Base-by-base conservation (phyloP, 495 filamentous ascomycete genomes). In the Penicillium antarcticum region DNA sequence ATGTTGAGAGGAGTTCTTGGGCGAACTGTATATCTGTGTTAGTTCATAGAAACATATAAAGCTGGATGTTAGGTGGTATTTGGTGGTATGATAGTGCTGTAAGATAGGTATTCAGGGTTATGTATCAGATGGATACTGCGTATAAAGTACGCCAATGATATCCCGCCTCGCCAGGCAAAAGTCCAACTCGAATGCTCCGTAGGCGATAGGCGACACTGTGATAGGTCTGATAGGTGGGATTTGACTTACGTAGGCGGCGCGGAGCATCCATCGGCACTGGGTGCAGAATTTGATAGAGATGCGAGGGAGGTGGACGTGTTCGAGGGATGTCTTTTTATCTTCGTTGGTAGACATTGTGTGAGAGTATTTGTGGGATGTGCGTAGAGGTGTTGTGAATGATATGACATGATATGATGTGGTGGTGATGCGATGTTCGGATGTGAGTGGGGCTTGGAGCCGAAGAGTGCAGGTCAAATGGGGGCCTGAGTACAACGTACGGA, bases 1-100 rank as follows among this genome's bases (percentile, higher is more conserved):
- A 98, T 6, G 94, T 98, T n/a, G 89, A 94, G 52, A 98, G 85
- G 45, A 98, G 88, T 71, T 98, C 94, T 82, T 98, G 94, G 38
- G 88, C 91, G 71, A 88, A 96, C 89, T 95, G 16, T 12, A 23
- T 0, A 11, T 18, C 36, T 33, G 1, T 45, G 52, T 45, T 32
- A 56, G 51, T 19, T 38, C 13, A 23, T 37, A 10, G 40, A 33
- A 19, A 29, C 29, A 17, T 36, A 11, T 21, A 21, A 6, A n/a
- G n/a, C n/a, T n/a, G n/a, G n/a, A n/a, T n/a, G n/a, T n/a, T n/a
- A n/a, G n/a, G n/a, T n/a, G n/a, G n/a, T n/a, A n/a, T n/a, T n/a
- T n/a, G n/a, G n/a, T n/a, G n/a, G n/a, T n/a, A n/a, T n/a, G n/a
- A n/a, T n/a, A n/a, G n/a, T n/a, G n/a, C n/a, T n/a, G n/a, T n/a